Evolutionary conservation across 306 rosid species (phyloP).

Genomic region (Vigna hirtella): DNA sequence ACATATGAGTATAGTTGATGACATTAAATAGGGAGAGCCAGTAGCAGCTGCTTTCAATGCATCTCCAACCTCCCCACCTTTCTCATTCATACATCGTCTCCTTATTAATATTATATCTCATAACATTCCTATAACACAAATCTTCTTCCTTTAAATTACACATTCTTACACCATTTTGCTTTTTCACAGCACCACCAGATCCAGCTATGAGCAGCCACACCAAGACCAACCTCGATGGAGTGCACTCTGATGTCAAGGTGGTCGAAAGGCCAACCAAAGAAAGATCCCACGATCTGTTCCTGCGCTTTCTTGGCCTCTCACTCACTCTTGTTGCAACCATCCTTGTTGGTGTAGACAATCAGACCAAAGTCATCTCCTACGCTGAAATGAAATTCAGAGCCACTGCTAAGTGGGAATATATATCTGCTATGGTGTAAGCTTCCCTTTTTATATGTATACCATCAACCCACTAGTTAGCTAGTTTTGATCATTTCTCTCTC

Average conservation of each 20-base stretch:
- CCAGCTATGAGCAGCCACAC: slow-evolving; percentile 28
- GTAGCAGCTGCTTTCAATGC: slow-evolving; percentile 57
- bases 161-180: neutral
- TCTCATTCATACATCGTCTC: slow-evolving; percentile 44
- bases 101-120: neutral
- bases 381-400: slow-evolving; percentile 55
- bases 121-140: neutral
- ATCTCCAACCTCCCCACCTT: slow-evolving; percentile 57
- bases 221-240: slow-evolving; percentile 41
- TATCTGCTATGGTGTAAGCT: slow-evolving; percentile 67
- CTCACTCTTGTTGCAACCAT: slow-evolving; percentile 58
- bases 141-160: neutral
- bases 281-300: slow-evolving; percentile 44
- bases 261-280: slow-evolving; percentile 36
- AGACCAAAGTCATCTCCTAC: slow-evolving; percentile 53
- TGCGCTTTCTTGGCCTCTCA: slow-evolving; percentile 47
- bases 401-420: slow-evolving; percentile 73
- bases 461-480: no score
- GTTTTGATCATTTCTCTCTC: no score
- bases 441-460: no score
- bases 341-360: slow-evolving; percentile 55
- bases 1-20: neutral
- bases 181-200: neutral
- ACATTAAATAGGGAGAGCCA: slow-evolving; percentile 21
- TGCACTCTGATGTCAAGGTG: slow-evolving; percentile 49